Percentiles rank a stretch among this genome's conserved stretches.
These are phyloP conservation scores for Lophiostoma macrostomum DNA, from an alignment of 495 filamentous ascomycete genomes.

Conservation along the genomic window DNA sequence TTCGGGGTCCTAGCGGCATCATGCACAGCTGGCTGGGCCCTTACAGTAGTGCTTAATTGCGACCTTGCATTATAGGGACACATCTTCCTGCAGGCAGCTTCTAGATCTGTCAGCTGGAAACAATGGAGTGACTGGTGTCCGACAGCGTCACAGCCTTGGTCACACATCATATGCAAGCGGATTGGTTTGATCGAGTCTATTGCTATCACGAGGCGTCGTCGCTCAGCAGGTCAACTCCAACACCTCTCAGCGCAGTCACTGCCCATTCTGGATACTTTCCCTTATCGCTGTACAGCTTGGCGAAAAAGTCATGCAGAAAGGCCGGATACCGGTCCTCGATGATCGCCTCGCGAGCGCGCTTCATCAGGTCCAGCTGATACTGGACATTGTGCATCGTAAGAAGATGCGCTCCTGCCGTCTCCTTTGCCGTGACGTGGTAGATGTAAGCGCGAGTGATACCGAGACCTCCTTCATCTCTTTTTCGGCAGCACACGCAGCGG, in stretches of 20 bases:
- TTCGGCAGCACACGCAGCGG: conserved; percentile 71
- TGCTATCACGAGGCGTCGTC: conserved; percentile 16
- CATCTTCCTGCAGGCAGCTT: no score
- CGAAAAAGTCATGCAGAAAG: conserved; percentile 78
- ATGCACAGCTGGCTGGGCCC: no score
- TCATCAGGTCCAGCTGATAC: conserved; percentile 82
- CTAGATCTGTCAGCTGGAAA: no score
- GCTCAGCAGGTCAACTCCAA: conserved; percentile 77
- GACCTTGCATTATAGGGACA: no score
- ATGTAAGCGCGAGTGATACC: conserved; percentile 87
- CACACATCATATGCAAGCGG: no score
- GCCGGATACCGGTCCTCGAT: conserved; percentile 75
- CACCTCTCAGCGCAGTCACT: conserved; percentile 71
- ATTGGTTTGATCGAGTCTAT: no score
- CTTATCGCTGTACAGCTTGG: conserved; percentile 63
- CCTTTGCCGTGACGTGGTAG: conserved; percentile 86
- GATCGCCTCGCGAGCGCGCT: conserved; percentile 68
- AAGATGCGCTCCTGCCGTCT: conserved; percentile 92
- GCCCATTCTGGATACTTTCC: conserved; percentile 77
- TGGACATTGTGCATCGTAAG: conserved; percentile 94
- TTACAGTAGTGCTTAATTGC: no score
- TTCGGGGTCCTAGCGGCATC: no score
- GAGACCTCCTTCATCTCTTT: conserved; percentile 64
- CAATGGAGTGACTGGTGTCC: no score
- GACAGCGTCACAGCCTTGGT: no score